Conservation (phyloP, 2,329 filamentous ascomycete genomes). For the Cordyceps tenuipes region DNA sequence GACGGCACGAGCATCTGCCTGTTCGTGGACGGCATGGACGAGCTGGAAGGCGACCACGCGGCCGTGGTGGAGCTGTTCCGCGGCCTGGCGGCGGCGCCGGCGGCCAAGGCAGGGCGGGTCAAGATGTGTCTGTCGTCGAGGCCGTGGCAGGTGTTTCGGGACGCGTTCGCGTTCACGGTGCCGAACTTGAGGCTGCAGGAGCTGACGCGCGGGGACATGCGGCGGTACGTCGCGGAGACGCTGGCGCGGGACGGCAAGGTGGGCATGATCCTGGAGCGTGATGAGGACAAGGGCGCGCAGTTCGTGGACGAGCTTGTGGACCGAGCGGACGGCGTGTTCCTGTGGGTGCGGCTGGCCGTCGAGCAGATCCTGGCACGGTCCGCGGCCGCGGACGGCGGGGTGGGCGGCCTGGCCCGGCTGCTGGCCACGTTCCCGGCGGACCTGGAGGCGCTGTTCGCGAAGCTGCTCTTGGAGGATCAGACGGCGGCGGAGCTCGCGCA, state of each 20-base stretch:
- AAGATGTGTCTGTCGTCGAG: constrained; percentile 28
- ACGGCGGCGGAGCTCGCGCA: constrained; percentile 13
- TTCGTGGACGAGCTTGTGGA: constrained; percentile 17
- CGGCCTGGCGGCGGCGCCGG: constrained; percentile 13
- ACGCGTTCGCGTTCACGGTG: constrained; percentile 19
- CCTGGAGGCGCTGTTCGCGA: constrained; percentile 22
- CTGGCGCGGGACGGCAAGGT: constrained; percentile 15
- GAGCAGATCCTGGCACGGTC: constrained; percentile 19
- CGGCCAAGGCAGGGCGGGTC: constrained; percentile 11
- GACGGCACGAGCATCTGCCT: constrained; percentile 19
- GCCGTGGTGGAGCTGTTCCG: constrained; percentile 22
- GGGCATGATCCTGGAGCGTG: constrained; percentile 9
- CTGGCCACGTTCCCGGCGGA: constrained; percentile 19
- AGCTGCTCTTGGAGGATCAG: constrained; percentile 23
- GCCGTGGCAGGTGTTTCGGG: constrained; percentile 21
- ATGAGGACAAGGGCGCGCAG: not conserved
- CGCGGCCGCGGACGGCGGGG: not conserved
- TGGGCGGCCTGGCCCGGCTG: constrained; percentile 7
- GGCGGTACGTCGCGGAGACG: constrained; percentile 17
- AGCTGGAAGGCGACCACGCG: constrained; percentile 25
- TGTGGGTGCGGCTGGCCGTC: constrained; percentile 26
- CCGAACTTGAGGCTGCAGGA: constrained; percentile 21
- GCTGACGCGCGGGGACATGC: constrained; percentile 22
- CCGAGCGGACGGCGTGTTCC: constrained; percentile 25
- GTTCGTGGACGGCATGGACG: constrained; percentile 27